Conservation (phyloP, 2,329 filamentous ascomycete genomes). For the Fusarium abutilonis region DNA sequence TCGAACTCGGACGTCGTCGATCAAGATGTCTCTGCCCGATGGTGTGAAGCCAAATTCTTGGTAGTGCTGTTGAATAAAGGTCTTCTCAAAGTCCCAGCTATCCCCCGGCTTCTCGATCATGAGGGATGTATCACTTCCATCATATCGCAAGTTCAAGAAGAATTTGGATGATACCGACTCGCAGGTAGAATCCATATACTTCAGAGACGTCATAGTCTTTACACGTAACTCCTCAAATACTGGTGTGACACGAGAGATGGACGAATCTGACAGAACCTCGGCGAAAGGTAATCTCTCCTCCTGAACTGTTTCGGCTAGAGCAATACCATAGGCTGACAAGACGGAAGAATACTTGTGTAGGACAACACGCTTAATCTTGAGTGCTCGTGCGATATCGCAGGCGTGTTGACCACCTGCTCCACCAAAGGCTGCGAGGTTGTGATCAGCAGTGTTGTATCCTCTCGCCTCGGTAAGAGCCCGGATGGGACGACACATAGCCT, state of each 20-base stretch:
- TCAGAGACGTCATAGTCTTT: not conserved
- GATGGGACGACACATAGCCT: slow-evolving; percentile 90
- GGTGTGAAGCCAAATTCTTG: slow-evolving; percentile 94
- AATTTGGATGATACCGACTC: slow-evolving; percentile 83
- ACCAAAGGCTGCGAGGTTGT: slow-evolving; percentile 88
- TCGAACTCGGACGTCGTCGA: slow-evolving; percentile 87
- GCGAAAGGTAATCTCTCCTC: slow-evolving; percentile 75
- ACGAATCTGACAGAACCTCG: not conserved
- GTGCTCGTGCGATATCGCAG: slow-evolving; percentile 82
- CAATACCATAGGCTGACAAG: slow-evolving; percentile 91
- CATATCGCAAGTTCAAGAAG: slow-evolving; percentile 92
- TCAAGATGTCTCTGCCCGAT: slow-evolving; percentile 82
- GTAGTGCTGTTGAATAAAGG: slow-evolving; percentile 85
- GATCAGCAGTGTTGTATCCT: slow-evolving; percentile 88
- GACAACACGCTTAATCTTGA: slow-evolving; percentile 85
- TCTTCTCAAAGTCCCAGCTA: slow-evolving; percentile 82
- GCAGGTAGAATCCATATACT: slow-evolving; percentile 70
- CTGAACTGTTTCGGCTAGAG: slow-evolving; percentile 68
- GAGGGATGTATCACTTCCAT: slow-evolving; percentile 87
- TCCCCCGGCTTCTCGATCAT: slow-evolving; percentile 86
- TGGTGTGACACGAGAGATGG: slow-evolving; percentile 70
- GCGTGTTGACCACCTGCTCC: slow-evolving; percentile 92
- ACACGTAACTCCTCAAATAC: slow-evolving; percentile 75
- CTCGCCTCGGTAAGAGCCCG: slow-evolving; percentile 90
- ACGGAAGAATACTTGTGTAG: slow-evolving; percentile 89